Evolutionary conservation across 495 filamentous ascomycete species (phyloP), one percentile per base, ranked within the genome.

Genomic region (Tuber brumale): DNA sequence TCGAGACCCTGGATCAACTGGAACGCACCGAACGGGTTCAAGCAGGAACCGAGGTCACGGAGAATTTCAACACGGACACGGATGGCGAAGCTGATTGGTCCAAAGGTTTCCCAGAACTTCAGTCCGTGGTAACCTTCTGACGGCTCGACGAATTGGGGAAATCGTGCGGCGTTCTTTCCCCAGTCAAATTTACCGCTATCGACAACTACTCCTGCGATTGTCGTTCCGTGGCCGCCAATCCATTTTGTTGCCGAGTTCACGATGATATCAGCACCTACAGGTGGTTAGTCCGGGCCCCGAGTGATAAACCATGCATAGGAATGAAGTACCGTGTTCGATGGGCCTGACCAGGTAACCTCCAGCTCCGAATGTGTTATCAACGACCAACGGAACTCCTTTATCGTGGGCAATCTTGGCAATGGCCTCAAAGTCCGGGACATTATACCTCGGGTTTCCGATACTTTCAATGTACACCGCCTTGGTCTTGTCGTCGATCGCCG

Each of bases 221-320:
- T 98, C 43, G 96, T 98, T 69, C 95, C 95, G 84, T 99, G 95
- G 46, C 95, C 95, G 57, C 95, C 95, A 72, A 99, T 98, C 95
- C 95, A 99, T 85, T 99, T 99, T 31, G 95, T 99, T 18, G 95
- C 95, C 45, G 91, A 94, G 86, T 97, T 94, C 16, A 98, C 93
- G 70, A 99, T 89, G 75, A 99, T 97, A 81, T 99, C 95, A 72
- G 92, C 93, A 61, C 80, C 80, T 82, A 41, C 42, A 41, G 42
- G 69, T 46, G 43, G 43, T 69, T 46, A 35, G 45, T 66, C 42
- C 37, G 7, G 14, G 41, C 31, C 12, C 27, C 19, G 43, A 39
- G 44, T 31, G 27, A 42, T 48, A n/a, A 41, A 43, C 27, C n/a
- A 35, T 66, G 3, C 31, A 45, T 9, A 48, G 71, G 69, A 75